Evolutionary conservation across 1,284 basidiomycete species (phyloP).

Genomic region (Golubevia pallescens): DNA sequence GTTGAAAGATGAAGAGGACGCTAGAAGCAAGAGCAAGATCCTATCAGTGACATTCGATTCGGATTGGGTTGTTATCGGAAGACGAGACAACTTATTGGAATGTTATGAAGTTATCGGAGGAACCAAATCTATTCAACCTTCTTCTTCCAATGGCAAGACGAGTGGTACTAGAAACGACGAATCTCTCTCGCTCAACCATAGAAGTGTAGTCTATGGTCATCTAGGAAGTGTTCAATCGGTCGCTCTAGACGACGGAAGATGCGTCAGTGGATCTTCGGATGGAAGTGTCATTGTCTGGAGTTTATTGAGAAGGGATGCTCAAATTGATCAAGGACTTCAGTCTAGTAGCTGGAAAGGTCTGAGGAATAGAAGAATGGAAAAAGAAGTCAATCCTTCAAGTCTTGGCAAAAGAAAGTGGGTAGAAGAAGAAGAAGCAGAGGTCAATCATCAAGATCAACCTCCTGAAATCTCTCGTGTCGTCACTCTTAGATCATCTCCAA

Average conservation of each 20-base stretch:
- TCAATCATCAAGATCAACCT: no score
- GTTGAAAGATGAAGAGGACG: no score
- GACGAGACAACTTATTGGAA: slow-evolving; percentile 28
- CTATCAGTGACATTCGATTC: slow-evolving; percentile 23
- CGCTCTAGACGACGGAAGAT: slow-evolving; percentile 33
- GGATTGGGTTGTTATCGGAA: slow-evolving; percentile 33
- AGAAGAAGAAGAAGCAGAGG: neutral
- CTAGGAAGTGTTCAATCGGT: slow-evolving; percentile 34
- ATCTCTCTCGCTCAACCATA: slow-evolving; percentile 21
- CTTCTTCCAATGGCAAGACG: neutral
- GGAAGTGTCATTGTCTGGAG: slow-evolving; percentile 44
- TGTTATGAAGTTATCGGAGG: slow-evolving; percentile 28
- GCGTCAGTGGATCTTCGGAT: slow-evolving; percentile 33
- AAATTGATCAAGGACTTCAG: no score
- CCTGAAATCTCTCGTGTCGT: neutral
- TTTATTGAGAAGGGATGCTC: slow-evolving; percentile 12
- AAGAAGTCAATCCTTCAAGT: neutral
- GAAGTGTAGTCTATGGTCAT: slow-evolving; percentile 32
- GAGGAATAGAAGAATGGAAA: neutral
- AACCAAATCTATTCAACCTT: slow-evolving; percentile 14
- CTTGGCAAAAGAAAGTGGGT: neutral
- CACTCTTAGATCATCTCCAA: neutral
- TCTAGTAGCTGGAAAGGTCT: slow-evolving; percentile 13
- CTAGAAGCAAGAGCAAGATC: neutral
- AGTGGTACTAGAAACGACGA: slow-evolving; percentile 1